Conservation (phyloP, 495 filamentous ascomycete species). For the Xylaria acuta region DNA sequence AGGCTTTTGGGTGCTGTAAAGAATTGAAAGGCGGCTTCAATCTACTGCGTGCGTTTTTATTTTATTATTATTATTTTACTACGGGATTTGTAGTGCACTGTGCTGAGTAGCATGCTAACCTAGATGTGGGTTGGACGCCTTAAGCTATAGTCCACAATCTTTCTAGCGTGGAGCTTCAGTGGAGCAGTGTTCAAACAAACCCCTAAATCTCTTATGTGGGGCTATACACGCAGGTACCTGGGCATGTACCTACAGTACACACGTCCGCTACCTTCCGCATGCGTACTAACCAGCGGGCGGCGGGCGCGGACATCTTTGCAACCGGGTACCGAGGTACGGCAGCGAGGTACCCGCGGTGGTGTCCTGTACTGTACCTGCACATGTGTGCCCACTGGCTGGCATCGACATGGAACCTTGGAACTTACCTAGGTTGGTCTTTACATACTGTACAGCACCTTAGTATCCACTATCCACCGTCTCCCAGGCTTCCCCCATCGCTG, state of each 20-base stretch:
- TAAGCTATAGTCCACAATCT: background rate
- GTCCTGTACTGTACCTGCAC: background rate
- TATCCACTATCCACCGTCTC: background rate
- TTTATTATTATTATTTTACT: background rate
- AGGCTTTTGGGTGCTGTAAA: background rate
- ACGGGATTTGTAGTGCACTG: background rate
- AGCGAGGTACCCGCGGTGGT: background rate
- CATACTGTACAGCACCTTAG: no score
- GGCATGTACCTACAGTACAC: background rate
- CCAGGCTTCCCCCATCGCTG: background rate
- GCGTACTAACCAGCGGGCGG: background rate
- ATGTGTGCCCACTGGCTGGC: background rate
- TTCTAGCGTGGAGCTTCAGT: background rate
- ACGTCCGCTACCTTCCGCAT: slow-evolving; percentile 1
- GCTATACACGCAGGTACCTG: background rate
- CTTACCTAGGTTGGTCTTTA: no score
- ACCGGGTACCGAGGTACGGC: background rate
- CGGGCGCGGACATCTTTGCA: background rate
- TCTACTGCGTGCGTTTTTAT: slow-evolving; percentile 23
- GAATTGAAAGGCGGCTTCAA: background rate
- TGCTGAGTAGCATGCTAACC: background rate
- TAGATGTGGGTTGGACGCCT: background rate
- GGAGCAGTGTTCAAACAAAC: slow-evolving; percentile 1
- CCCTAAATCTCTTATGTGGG: background rate
- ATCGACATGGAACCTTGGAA: background rate